phyloP scores from a whole-genome alignment of 805 yeast species.

The Teunomyces funiuensis region DNA sequence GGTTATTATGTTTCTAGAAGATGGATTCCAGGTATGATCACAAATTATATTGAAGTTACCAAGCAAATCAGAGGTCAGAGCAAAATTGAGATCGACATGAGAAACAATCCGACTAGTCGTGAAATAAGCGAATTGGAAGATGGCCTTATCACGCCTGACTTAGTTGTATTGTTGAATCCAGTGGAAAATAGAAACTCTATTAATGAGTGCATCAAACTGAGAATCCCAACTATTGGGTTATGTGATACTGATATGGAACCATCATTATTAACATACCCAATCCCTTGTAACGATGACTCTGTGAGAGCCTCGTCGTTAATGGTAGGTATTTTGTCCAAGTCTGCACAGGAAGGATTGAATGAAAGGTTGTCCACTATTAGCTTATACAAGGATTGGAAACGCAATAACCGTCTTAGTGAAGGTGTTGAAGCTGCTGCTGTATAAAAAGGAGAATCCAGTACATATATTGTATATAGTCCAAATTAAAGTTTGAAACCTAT shows the following conservation, averaged over 20 bases:
- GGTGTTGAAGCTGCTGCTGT: slow-evolving; percentile 9
- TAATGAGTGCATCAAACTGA: slow-evolving; percentile 73
- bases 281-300: slow-evolving; percentile 95
- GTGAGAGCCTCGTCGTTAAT: slow-evolving; percentile 76
- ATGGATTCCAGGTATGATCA: slow-evolving; percentile 95
- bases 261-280: slow-evolving; percentile 83
- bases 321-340: slow-evolving; percentile 78
- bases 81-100: slow-evolving; percentile 66
- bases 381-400: slow-evolving; percentile 8
- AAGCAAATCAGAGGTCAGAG: slow-evolving; percentile 45
- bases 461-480: slow-evolving; percentile 7
- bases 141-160: slow-evolving; percentile 80
- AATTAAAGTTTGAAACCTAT: neutral
- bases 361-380: slow-evolving; percentile 44
- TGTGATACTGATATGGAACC: slow-evolving; percentile 95
- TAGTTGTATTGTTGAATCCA: slow-evolving; percentile 84
- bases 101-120: slow-evolving; percentile 64
- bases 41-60: slow-evolving; percentile 75
- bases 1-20: slow-evolving; percentile 81
- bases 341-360: slow-evolving; percentile 77
- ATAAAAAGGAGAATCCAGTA: neutral
- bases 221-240: slow-evolving; percentile 91
- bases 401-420: neutral
- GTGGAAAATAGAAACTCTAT: slow-evolving; percentile 79
- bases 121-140: slow-evolving; percentile 47